Conservation (phyloP, 345 rosid species). For the Clarkia xantiana region DNA sequence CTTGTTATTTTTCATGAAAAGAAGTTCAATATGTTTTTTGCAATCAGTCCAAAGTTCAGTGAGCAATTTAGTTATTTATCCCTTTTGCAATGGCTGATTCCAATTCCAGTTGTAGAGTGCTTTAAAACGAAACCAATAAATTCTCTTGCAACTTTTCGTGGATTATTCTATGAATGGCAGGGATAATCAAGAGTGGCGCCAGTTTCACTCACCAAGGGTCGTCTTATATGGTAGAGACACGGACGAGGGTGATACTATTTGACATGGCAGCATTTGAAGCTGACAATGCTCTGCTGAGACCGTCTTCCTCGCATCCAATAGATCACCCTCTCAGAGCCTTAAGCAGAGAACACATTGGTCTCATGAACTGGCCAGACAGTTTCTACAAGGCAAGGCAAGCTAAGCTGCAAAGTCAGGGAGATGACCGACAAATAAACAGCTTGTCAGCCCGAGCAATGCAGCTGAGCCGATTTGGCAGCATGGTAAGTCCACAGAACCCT, state of each 20-base stretch:
- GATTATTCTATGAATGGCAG: no score
- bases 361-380: conserved; percentile 71
- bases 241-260: conserved; percentile 62
- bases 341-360: conserved; percentile 38
- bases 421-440: conserved; percentile 18
- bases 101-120: no score
- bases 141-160: no score
- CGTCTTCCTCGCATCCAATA: no score
- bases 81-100: no score
- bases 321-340: conserved; percentile 39
- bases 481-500: conserved; percentile 53
- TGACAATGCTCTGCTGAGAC: conserved; percentile 22
- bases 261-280: conserved; percentile 43
- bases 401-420: conserved; percentile 11
- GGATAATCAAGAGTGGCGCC: not conserved
- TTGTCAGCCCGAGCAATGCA: conserved; percentile 75
- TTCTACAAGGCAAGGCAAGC: conserved; percentile 19
- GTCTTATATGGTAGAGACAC: conserved; percentile 50
- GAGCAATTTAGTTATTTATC: no score
- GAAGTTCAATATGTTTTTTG: no score
- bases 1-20: no score
- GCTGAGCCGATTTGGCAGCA: conserved; percentile 65
- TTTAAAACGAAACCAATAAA: no score
- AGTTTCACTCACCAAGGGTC: conserved; percentile 49
- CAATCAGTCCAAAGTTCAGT: no score